Evolutionary conservation across 768 basidiomycete genomes (phyloP).

Genomic region (Exidia glandulosa): DNA sequence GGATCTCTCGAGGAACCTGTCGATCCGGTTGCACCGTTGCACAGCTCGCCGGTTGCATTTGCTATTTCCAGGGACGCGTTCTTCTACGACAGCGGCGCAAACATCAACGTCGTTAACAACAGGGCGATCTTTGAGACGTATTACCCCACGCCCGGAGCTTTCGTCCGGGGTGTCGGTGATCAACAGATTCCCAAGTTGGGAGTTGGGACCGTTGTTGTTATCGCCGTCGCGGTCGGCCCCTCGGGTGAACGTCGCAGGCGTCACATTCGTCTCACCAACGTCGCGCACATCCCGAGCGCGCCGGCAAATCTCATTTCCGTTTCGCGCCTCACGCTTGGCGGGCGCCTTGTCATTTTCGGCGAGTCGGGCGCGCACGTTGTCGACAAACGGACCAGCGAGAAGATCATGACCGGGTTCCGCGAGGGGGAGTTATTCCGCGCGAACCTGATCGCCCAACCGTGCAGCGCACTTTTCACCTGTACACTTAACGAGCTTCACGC

Average conservation of each 20-base stretch:
- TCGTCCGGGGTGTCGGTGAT: background rate
- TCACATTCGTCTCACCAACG: background rate
- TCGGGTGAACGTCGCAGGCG: background rate
- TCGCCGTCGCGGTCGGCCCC: background rate
- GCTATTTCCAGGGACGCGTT: background rate
- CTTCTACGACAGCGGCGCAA: background rate
- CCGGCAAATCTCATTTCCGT: background rate
- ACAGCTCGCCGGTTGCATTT: background rate
- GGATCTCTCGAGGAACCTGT: background rate
- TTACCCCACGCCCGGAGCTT: background rate
- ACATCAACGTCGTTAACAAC: background rate
- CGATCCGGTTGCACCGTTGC: background rate
- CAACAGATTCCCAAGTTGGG: background rate
- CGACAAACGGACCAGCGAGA: background rate
- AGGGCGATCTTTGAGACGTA: background rate
- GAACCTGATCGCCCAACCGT: background rate
- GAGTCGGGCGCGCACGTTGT: background rate
- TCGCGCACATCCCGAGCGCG: background rate
- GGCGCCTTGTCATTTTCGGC: background rate
- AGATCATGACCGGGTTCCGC: background rate
- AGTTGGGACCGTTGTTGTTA: background rate
- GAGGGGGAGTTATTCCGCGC: background rate
- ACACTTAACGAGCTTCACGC: background rate
- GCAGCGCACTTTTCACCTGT: background rate
- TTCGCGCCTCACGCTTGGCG: background rate